Base-by-base conservation (phyloP, 345 rosid species). In the Eucalyptus caleyi region DNA sequence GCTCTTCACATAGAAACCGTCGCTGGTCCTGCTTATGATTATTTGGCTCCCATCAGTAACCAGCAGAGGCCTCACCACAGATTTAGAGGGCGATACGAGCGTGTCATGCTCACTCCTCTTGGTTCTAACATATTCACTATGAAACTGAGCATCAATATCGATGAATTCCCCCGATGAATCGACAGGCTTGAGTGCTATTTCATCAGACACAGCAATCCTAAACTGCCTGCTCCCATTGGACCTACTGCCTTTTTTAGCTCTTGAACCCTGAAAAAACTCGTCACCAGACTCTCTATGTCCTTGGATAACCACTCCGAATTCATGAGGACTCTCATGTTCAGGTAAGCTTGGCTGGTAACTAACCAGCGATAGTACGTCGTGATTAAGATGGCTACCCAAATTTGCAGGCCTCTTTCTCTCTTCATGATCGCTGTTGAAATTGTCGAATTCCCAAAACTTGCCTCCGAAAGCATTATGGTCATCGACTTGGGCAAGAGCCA, bases 11-110 rank as follows among this genome's bases (percentile, higher is more conserved):
- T 88, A 3, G 45, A 88, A 11, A 27, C 89, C 91, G 16, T n/a
- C 18, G 56, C 89, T 56, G 44, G 80, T 62, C 89, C 90, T 89
- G 44, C 86, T 81, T 88, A 89, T 37, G 83, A 10, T 90, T 50
- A 90, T 86, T n/a, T 16, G 47, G 45, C 56, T 67, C 27, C 91
- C 92, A 88, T 90, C 90, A 24, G 92, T 87, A 30, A 91, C 62
- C 50, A 87, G 49, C 86, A 90, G 60, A 18, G 92, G 92, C 88
- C 88, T 86, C 82, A 62, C 69, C 6, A 60, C 86, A 8, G 88
- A 87, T 50, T 32, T 67, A 9, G 47, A 11, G 83, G 90, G 69
- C 16, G 88, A 86, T n/a, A 89, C 18, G 42, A 87, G 30, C 62
- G 89, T 60, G 82, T 34, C 82, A 37, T 37, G 45, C 86, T 65